Evolutionary conservation across 2,329 filamentous ascomycete species (phyloP).

Genomic region (Kalaharituber pfeilii): DNA sequence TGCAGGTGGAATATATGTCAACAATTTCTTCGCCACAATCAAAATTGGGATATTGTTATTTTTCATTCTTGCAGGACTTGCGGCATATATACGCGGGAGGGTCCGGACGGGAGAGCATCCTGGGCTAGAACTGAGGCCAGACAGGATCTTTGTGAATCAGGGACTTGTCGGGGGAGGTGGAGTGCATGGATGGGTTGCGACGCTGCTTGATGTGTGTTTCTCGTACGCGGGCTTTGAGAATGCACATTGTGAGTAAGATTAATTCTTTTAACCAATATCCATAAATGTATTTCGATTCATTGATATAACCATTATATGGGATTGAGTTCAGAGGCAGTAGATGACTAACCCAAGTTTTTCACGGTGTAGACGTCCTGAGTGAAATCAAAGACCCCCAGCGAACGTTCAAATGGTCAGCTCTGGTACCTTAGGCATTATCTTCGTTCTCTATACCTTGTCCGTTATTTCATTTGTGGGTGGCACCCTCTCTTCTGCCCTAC

Average conservation of each 20-base stretch:
- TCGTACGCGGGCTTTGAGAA: conserved; percentile 31
- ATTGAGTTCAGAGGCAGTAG: not conserved
- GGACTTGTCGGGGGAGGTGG: conserved; percentile 1
- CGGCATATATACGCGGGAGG: conserved; percentile 17
- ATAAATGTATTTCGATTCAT: no score
- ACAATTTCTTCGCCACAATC: conserved; percentile 35
- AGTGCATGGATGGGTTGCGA: conserved; percentile 25
- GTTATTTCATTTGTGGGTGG: conserved; percentile 32
- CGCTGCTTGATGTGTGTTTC: conserved; percentile 32
- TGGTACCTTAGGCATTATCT: conserved; percentile 25
- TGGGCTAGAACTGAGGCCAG: no score
- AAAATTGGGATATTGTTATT: conserved; percentile 35
- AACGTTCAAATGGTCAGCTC: conserved; percentile 26
- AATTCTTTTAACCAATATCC: no score
- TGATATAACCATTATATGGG: no score
- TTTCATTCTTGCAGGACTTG: conserved; percentile 29
- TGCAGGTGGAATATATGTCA: conserved; percentile 35
- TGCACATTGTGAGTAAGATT: conserved; percentile 30
- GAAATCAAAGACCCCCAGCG: conserved; percentile 30
- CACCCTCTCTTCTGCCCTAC: conserved; percentile 22
- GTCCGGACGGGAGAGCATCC: no score
- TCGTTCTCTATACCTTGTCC: conserved; percentile 28
- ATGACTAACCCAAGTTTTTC: not conserved
- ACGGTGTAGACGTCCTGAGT: conserved; percentile 24
- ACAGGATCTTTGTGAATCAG: no score